phyloP scores from a whole-genome alignment of 495 filamentous ascomycete species.

The Sabuloglossum arenarium region DNA sequence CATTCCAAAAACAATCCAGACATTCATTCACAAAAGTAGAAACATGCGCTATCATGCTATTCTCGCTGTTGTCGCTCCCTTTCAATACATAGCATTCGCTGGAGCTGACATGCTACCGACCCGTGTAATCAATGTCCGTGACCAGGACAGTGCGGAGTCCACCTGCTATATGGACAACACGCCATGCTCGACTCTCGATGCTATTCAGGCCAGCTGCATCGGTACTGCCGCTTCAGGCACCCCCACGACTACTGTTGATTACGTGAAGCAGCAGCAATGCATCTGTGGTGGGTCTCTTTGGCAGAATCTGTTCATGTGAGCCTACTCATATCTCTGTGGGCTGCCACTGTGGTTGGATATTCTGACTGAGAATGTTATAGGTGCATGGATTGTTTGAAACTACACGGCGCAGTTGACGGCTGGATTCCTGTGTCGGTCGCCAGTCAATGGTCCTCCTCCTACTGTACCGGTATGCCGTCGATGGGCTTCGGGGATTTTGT shows the following conservation, averaged over 20 bases:
- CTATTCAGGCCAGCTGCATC: neutral
- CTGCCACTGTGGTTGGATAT: neutral
- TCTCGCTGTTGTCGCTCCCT: too few species aligned
- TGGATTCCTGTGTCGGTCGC: neutral
- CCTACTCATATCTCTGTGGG: neutral
- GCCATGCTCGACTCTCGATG: neutral
- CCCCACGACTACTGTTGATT: too few species aligned
- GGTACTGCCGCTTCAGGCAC: neutral
- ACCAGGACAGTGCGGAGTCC: neutral
- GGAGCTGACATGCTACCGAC: too few species aligned
- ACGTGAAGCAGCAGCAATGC: neutral
- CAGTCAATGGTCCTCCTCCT: neutral
- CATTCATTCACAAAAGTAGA: too few species aligned
- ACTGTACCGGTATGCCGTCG: neutral
- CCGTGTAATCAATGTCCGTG: too few species aligned
- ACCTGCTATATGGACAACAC: neutral
- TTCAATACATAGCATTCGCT: too few species aligned
- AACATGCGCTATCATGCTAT: too few species aligned
- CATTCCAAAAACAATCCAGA: too few species aligned
- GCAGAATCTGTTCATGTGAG: neutral
- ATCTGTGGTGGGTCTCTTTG: neutral
- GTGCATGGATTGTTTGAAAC: neutral
- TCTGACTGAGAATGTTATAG: neutral
- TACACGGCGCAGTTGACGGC: neutral
- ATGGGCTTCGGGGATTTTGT: neutral